Evolutionary conservation across 805 yeast genomes (phyloP), one percentile per base, ranked within the genome.

Genomic region (Saccharomycopsis synnaedendra): DNA sequence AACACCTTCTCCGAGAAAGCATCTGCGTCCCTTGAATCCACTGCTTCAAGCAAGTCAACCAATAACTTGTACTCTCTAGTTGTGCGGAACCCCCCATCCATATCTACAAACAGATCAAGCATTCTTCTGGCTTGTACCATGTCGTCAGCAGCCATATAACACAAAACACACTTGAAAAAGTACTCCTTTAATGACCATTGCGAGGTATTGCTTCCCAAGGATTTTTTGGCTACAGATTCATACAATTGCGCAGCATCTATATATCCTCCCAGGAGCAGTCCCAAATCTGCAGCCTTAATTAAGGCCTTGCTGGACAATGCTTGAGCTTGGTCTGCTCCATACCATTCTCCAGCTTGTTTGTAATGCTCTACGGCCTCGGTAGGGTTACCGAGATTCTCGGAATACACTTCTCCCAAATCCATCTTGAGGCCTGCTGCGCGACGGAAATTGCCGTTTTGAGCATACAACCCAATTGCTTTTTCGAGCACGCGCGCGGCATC

Each of bases 311-410:
- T 88, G 30, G 95, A 78, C 48, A 90, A 64, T 5, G 97, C 95
- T 54, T 82, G 83, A 0, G 97, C 97, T 50, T 87, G 89, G 65
- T 93, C 99, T 53, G 90, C 86, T 47, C 78, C 75, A 61, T 83
- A 89, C 89, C 96, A 93, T 59, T 93, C 97, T 39, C 96, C 96
- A 7, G 98, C 96, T 57, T 82, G 85, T 60, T 88, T 95, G 61
- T 83, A 90, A 32, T 88, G 77, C 47, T 71, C 71, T 46, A 82
- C 73, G 4, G 98, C 97, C 55, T 75, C 75, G 29, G 71, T 67
- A 33, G 68, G 64, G 58, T 89, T 90, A 44, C 74, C 74, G 27
- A 86, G 67, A 43, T 82, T 85, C 42, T 75, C 74, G 64, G 90
- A 97, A 60, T 85, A 86, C 42, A 90, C 64, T 55, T 80, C 88